Conservation (phyloP, 345 rosid species). For the Eucalyptus marginata region DNA sequence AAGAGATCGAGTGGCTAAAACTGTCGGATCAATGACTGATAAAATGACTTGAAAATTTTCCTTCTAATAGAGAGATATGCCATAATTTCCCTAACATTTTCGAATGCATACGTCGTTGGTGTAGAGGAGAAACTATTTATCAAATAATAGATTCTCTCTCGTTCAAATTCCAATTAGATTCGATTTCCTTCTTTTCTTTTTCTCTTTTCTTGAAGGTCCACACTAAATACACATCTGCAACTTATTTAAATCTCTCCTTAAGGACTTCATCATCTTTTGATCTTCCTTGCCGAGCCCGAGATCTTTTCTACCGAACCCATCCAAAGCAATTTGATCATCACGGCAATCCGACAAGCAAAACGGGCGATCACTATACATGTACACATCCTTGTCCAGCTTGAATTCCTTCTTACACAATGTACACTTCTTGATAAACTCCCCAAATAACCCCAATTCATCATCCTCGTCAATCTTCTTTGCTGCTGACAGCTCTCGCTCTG, state of each 20-base stretch:
- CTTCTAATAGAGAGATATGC: neutral
- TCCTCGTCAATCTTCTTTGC: neutral
- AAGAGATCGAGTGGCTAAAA: neutral
- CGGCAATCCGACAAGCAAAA: constrained; percentile 16
- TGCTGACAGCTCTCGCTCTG: neutral
- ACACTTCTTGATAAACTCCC: constrained; percentile 10
- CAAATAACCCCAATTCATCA: constrained; percentile 5
- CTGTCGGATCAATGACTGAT: neutral
- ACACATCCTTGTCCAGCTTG: neutral
- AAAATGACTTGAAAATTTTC: neutral
- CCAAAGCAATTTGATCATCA: constrained; percentile 7
- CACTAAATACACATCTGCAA: too few species aligned
- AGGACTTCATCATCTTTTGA: neutral
- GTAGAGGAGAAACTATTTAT: neutral
- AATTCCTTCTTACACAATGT: constrained; percentile 14
- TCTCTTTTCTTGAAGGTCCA: neutral
- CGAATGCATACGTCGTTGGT: neutral
- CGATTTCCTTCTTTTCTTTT: too few species aligned
- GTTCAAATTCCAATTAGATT: neutral
- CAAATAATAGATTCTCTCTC: neutral
- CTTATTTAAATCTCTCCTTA: neutral
- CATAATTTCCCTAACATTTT: too few species aligned
- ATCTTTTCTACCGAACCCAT: neutral
- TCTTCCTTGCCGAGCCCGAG: neutral
- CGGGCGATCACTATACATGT: constrained; percentile 10